Percentiles rank a stretch among this genome's conserved stretches.
Evolutionary conservation across 2,329 filamentous ascomycete species (phyloP).

Genomic region (Aspergillus sojae): DNA sequence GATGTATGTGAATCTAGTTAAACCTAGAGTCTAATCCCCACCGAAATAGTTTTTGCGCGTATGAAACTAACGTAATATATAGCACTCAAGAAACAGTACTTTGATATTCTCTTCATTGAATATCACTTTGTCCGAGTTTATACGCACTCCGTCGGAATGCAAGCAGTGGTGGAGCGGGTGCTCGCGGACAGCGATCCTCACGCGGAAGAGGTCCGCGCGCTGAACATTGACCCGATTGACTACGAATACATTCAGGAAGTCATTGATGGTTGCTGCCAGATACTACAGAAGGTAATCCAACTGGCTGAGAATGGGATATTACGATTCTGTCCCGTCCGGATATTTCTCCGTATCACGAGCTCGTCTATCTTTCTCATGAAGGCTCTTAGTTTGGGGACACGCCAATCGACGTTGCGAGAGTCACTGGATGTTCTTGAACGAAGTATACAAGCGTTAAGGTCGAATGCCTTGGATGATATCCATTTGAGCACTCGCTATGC

Average conservation of each 20-base stretch:
- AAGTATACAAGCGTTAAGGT: constrained; percentile 52
- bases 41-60: not conserved
- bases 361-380: constrained; percentile 59
- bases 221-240: constrained; percentile 53
- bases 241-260: constrained; percentile 61
- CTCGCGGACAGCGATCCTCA: constrained; percentile 40
- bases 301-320: constrained; percentile 51
- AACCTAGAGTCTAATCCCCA: not conserved
- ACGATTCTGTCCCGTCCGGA: constrained; percentile 56
- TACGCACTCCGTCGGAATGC: constrained; percentile 54
- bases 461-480: constrained; percentile 55
- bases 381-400: constrained; percentile 53
- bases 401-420: constrained; percentile 52
- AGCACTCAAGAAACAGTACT: constrained; percentile 40
- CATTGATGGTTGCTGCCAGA: constrained; percentile 56
- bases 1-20: constrained; percentile 21
- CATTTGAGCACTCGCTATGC: constrained; percentile 56
- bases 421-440: constrained; percentile 53
- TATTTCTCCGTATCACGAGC: constrained; percentile 57
- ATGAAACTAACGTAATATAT: not conserved
- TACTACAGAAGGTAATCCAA: constrained; percentile 53
- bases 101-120: constrained; percentile 57
- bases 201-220: constrained; percentile 40
- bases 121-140: constrained; percentile 52
- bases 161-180: constrained; percentile 59